Conservation (phyloP, 2,329 filamentous ascomycete species). For the Colletotrichum lupini region DNA sequence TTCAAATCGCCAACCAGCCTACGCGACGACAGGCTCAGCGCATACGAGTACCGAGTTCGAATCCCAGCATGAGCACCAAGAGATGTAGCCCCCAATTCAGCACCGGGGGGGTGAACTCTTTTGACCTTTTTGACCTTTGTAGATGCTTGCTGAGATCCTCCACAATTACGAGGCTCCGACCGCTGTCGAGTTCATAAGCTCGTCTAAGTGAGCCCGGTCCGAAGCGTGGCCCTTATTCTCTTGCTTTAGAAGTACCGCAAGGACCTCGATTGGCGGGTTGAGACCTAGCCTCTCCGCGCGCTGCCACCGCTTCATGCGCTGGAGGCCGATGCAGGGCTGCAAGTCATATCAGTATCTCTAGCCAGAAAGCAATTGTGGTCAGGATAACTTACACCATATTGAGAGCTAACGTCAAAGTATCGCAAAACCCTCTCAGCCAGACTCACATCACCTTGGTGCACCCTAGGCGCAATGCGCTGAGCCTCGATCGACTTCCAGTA, state of each 20-base stretch:
- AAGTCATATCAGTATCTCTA: not conserved
- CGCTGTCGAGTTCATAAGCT: constrained; percentile 64
- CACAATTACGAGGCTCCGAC: constrained; percentile 44
- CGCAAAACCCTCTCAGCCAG: constrained; percentile 86
- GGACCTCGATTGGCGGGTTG: constrained; percentile 89
- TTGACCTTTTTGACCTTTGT: not conserved
- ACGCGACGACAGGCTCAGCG: too few species aligned
- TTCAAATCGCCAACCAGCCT: too few species aligned
- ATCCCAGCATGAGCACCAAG: too few species aligned
- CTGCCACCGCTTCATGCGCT: constrained; percentile 86
- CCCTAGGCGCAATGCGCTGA: constrained; percentile 72
- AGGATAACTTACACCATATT: constrained; percentile 83
- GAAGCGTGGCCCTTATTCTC: constrained; percentile 64
- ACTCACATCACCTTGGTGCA: constrained; percentile 81
- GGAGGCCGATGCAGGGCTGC: constrained; percentile 89
- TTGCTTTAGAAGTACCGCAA: constrained; percentile 84
- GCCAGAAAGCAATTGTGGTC: not conserved
- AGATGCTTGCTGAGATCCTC: not conserved
- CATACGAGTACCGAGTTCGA: too few species aligned
- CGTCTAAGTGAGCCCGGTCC: constrained; percentile 81
- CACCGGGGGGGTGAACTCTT: too few species aligned
- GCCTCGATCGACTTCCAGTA: constrained; percentile 84
- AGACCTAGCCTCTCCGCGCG: constrained; percentile 85
- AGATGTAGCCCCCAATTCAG: too few species aligned
- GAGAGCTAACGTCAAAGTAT: constrained; percentile 91